Conservation (phyloP, 305 asterid genomes). For the Lippia alba region DNA sequence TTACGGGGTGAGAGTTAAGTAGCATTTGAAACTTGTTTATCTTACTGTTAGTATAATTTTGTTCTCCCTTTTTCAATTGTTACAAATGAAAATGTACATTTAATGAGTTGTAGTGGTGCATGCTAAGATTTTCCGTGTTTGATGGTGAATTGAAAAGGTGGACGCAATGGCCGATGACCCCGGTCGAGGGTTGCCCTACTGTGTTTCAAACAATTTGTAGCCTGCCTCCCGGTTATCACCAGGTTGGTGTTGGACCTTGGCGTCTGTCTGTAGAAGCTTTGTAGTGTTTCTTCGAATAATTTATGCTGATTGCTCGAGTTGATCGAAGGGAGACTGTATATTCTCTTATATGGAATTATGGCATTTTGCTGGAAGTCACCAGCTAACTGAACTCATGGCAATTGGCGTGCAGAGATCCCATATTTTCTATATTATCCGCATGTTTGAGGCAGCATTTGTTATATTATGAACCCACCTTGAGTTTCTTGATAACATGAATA, state of each 20-base stretch:
- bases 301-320: not conserved
- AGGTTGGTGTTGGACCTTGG: constrained; percentile 57
- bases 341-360: constrained; percentile 6
- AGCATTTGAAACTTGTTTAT: constrained; percentile 20
- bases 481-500: no score
- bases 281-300: not conserved
- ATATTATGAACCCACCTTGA: no score
- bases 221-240: constrained; percentile 88
- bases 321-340: not conserved
- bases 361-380: constrained; percentile 17
- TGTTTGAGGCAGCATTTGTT: not conserved
- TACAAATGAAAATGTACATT: not conserved
- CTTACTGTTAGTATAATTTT: not conserved
- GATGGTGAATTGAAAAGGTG: constrained; percentile 57
- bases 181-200: constrained; percentile 94
- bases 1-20: constrained; percentile 76
- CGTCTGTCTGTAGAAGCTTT: constrained; percentile 12
- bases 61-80: not conserved
- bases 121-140: constrained; percentile 19
- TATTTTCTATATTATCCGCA: constrained; percentile 6
- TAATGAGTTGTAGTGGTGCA: constrained; percentile 8
- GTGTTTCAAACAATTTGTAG: constrained; percentile 91
- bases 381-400: not conserved
- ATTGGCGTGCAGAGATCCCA: constrained; percentile 2
- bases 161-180: constrained; percentile 92